Base-by-base conservation (phyloP, 73 alveolate species). In the Paramecium tetraurelia region DNA sequence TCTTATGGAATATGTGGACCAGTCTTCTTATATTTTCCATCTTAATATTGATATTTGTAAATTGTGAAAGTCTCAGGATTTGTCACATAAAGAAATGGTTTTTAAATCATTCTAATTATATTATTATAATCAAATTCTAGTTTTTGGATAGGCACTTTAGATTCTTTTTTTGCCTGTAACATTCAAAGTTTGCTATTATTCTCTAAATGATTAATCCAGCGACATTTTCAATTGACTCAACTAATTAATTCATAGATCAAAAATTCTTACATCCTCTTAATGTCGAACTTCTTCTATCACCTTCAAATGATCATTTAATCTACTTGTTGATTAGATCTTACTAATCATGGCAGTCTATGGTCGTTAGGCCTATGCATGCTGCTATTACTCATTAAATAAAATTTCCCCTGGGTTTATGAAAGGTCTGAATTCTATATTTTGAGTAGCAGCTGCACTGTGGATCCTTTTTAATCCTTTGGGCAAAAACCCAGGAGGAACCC, bases 391-490 rank as follows among this genome's bases (percentile, higher is more conserved):
- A 63, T 80, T 31, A 44, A 44, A 80, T 48, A 80, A 80, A 0
- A 80, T 46, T 80, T 80, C 90, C 10, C 63, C 70, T 18, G 90
- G 90, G 46, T 22, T 41, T 10, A 46, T 48, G 20, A 75, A 75
- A 24, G 76, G 90, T 80, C 72, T 80, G 9, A 80, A 33, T 24
- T 80, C 90, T 44, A 80, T 20, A 63, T 63, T 44, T 80, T 41
- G 12, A 80, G 70, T 80, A 24, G 75, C 57, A 10, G 90, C 76
- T 44, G 90, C 90, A 43, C 63, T 31, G 46, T 80, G 90, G 5
- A 80, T 80, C 43, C 90, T 44, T 9, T 80, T 80, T 24, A 80
- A 48, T 44, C 90, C 90, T 46, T 80, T 80, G 6, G 90, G 90
- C 22, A 80, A 6, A 80, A 80, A 80, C 3, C 90, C 90, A 43